Evolutionary conservation across 2,329 filamentous ascomycete species (phyloP), one percentile per base, ranked within the genome.

Genomic region (Madurella fahalii): DNA sequence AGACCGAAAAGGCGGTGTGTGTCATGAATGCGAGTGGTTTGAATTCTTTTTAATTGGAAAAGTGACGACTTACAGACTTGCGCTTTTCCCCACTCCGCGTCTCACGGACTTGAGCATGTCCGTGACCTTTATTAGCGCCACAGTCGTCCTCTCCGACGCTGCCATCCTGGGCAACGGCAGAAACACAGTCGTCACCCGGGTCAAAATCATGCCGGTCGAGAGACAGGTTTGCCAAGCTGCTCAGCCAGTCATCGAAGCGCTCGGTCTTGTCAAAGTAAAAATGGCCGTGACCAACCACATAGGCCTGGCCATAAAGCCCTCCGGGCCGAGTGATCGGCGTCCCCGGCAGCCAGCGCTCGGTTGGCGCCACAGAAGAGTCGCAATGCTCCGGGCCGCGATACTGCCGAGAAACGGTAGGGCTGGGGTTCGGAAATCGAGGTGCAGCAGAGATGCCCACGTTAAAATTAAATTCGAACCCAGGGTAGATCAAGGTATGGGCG

Each of bases 241-340:
- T 18, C 13, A 40, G 18, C 55, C 55, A 57, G 17, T 46, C 39
- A 15, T 54, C 55, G 47, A 57, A 51, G 32, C 51, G 34, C 20
- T 43, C 32, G 16, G 42, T 18, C 15, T 43, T 15, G 40, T 44
- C 42, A 16, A 41, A 49, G 5, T 18, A 17, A 34, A 53, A 32
- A 25, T 41, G n/a, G 8, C 46, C 45, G 25, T 42, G 40, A 25
- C 44, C 48, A n/a, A 16, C 53, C 31, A 48, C 13, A 13, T 40
- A 43, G 9, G 49, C 40, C 32, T 32, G 53, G 31, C 53, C 53
- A 5, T 43, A 55, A 4, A 55, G 31, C 25, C 48, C 47, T 12
- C 40, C 32, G 18, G 43, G 16, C 16, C 20, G 31, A 5, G 12
- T 15, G n/a, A 25, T 15, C 15, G 34, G 30, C 15, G 20, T 42